phyloP scores from a whole-genome alignment of 192 early-diverging fungal genomes.

The Lobosporangium transversale region DNA sequence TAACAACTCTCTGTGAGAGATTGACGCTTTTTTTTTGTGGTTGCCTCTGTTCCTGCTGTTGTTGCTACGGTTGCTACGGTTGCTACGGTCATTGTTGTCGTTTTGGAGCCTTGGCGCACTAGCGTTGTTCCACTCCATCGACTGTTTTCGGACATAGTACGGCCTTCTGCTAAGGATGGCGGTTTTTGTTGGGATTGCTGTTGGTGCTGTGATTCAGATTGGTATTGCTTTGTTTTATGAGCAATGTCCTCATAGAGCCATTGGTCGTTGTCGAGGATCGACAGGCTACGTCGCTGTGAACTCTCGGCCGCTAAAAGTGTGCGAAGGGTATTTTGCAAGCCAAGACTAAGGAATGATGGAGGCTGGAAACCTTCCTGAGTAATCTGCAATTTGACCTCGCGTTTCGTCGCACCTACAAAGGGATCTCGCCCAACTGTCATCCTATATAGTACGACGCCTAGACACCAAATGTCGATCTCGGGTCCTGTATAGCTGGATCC shows the following conservation, averaged over 20 bases:
- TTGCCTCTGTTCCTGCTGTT: too few species aligned
- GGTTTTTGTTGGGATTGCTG: not conserved
- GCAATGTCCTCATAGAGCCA: conserved; percentile 56
- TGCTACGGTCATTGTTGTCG: not conserved
- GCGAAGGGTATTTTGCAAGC: conserved; percentile 53
- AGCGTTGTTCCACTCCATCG: conserved; percentile 36
- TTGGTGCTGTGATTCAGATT: not conserved
- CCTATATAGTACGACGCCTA: conserved; percentile 91
- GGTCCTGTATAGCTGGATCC: conserved; percentile 92
- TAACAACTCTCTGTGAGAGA: conserved; percentile 32
- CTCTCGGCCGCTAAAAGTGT: conserved; percentile 59
- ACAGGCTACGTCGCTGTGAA: conserved; percentile 48
- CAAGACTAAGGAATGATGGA: conserved; percentile 53
- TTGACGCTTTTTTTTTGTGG: conserved; percentile 9
- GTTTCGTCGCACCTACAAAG: conserved; percentile 60
- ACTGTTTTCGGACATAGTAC: conserved; percentile 18
- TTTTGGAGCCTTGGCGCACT: conserved; percentile 23
- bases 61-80: too few species aligned
- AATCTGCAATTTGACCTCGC: conserved; percentile 62
- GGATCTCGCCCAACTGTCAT: conserved; percentile 71
- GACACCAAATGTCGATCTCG: conserved; percentile 96
- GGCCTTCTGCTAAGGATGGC: conserved; percentile 23
- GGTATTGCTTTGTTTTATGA: not conserved
- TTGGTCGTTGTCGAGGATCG: conserved; percentile 55
- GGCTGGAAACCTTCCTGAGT: conserved; percentile 51